Evolutionary conservation across 1,284 basidiomycete species (phyloP).

Genomic region (Heterobasidion annosum): DNA sequence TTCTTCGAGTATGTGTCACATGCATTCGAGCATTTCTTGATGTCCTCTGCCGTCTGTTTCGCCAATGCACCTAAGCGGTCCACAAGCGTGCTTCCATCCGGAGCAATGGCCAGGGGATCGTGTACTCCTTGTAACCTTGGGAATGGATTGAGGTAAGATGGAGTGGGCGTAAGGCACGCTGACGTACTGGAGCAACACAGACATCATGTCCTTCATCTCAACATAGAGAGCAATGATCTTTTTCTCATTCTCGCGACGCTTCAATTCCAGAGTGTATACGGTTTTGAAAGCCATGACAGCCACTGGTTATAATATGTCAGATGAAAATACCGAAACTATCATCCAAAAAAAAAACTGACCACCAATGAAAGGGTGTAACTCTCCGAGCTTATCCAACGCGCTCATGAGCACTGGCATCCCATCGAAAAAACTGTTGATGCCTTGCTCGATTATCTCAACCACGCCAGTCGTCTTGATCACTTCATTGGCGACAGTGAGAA

Average conservation of each 20-base stretch:
- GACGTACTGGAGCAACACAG: slow-evolving; percentile 29
- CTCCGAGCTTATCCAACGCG: not conserved
- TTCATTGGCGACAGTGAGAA: not conserved
- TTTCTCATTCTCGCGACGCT: slow-evolving; percentile 31
- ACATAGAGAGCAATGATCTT: slow-evolving; percentile 30
- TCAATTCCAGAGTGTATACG: slow-evolving; percentile 29
- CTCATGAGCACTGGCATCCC: slow-evolving; percentile 4
- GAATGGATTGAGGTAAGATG: not conserved
- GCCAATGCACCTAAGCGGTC: slow-evolving; percentile 14
- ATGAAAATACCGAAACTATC: not conserved
- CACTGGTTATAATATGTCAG: slow-evolving; percentile 16
- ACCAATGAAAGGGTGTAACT: not conserved
- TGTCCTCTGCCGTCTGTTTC: slow-evolving; percentile 17
- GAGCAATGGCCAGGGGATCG: slow-evolving; percentile 12
- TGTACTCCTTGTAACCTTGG: slow-evolving; percentile 14
- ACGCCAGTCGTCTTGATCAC: not conserved
- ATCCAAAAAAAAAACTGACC: not conserved
- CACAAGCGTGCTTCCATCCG: slow-evolving; percentile 14
- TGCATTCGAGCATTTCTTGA: slow-evolving; percentile 20
- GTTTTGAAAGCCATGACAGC: slow-evolving; percentile 34
- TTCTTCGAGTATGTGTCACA: slow-evolving; percentile 24
- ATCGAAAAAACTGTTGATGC: not conserved
- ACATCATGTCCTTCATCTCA: slow-evolving; percentile 37
- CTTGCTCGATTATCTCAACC: not conserved
- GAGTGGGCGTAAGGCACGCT: not conserved